These are phyloP conservation scores for Gaeumannomyces tritici DNA, from an alignment of 2,329 filamentous ascomycete genomes.

Conservation along the genomic window DNA sequence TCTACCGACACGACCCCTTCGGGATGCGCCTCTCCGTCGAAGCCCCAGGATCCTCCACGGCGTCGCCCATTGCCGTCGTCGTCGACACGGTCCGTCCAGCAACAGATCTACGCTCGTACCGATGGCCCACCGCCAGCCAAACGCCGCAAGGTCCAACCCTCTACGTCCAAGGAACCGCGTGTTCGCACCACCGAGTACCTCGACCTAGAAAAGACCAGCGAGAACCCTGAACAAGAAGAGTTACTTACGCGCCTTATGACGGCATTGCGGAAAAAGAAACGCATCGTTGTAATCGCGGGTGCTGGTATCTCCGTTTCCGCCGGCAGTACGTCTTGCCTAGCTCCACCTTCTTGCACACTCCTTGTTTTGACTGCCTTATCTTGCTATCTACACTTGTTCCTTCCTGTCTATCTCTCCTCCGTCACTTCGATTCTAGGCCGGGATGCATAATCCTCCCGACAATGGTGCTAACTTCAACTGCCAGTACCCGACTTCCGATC, in stretches of 20 bases:
- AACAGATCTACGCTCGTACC: constrained; percentile 27
- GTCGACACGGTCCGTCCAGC: constrained; percentile 7
- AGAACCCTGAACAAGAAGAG: constrained; percentile 40
- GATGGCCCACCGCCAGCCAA: constrained; percentile 65
- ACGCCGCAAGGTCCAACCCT: constrained; percentile 56
- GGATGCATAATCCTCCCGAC: constrained; percentile 3
- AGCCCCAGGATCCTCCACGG: constrained; percentile 28
- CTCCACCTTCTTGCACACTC: neutral
- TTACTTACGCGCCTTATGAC: constrained; percentile 65
- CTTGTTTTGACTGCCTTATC: constrained; percentile 7
- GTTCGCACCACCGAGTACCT: constrained; percentile 67
- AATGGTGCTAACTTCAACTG: constrained; percentile 12
- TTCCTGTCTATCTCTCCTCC: constrained; percentile 8
- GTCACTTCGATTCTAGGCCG: neutral
- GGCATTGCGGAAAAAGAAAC: constrained; percentile 77
- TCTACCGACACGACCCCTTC: constrained; percentile 29
- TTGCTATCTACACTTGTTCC: constrained; percentile 5
- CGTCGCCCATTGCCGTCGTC: constrained; percentile 2
- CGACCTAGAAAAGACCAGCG: constrained; percentile 49
- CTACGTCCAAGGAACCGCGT: constrained; percentile 36
- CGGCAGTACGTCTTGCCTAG: constrained; percentile 54
- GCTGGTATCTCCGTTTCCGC: constrained; percentile 96
- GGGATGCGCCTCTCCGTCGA: constrained; percentile 41
- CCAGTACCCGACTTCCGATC: constrained; percentile 92
- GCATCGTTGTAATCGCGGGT: constrained; percentile 93